Evolutionary conservation across 1,284 basidiomycete species (phyloP).

Genomic region (Fistulinella cinereoalba): DNA sequence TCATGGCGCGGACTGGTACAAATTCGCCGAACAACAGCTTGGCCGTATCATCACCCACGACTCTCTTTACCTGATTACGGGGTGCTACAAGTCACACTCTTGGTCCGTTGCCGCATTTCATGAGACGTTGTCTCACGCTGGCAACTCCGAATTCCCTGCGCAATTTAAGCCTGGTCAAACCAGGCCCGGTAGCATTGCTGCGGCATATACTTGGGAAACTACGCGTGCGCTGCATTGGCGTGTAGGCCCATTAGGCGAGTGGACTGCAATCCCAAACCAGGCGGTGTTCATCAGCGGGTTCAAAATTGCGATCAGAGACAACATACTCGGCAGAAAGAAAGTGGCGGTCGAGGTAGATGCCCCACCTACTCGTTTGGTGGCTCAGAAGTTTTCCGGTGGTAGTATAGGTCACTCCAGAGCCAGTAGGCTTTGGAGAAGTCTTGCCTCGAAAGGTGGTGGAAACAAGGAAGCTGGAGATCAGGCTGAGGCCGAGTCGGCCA

Average conservation of each 20-base stretch:
- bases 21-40: background rate
- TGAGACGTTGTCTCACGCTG: background rate
- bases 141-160: background rate
- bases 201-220: slow-evolving; percentile 3
- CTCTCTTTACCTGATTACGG: slow-evolving; percentile 11
- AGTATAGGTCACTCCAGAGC: background rate
- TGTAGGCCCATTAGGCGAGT: background rate
- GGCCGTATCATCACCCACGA: slow-evolving; percentile 2
- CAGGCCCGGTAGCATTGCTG: background rate
- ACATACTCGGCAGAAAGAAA: background rate
- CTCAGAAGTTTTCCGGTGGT: background rate
- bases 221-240: slow-evolving; percentile 1
- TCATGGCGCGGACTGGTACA: background rate
- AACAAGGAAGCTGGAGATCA: background rate
- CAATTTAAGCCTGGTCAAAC: background rate
- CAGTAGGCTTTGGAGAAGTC: background rate
- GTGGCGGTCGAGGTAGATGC: background rate
- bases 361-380: background rate
- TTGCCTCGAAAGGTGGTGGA: background rate
- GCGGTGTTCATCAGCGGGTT: slow-evolving; percentile 6
- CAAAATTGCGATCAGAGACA: slow-evolving; percentile 4
- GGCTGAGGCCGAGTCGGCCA: background rate
- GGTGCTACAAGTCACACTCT: slow-evolving; percentile 8
- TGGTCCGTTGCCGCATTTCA: slow-evolving; percentile 9
- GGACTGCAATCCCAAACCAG: background rate